Evolutionary conservation across 2,329 filamentous ascomycete genomes (phyloP).

Genomic region (Teratosphaeria epicoccoides): DNA sequence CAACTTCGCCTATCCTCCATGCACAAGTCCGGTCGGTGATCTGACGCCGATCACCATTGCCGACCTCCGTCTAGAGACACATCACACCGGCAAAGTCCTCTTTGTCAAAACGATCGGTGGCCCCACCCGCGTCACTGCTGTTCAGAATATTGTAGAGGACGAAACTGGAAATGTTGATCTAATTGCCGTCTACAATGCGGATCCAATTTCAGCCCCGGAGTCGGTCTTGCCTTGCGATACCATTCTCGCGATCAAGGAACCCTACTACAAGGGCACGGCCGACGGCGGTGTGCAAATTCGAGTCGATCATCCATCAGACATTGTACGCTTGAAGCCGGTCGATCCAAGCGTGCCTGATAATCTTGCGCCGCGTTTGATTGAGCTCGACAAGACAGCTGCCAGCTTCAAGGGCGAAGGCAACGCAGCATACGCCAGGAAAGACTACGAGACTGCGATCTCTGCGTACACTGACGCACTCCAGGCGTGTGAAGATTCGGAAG

Average conservation of each 20-base stretch:
- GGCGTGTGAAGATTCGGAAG: slow-evolving; percentile 1
- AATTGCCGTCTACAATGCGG: slow-evolving; percentile 9
- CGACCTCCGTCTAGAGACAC: slow-evolving; percentile 14
- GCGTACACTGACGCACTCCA: slow-evolving; percentile 7
- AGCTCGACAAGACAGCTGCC: slow-evolving; percentile 1
- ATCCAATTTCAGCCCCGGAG: background rate
- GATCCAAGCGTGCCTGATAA: slow-evolving; percentile 5
- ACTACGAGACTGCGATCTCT: slow-evolving; percentile 9
- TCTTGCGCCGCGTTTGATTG: slow-evolving; percentile 1
- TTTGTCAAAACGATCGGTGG: slow-evolving; percentile 11
- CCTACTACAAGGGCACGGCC: slow-evolving; percentile 13
- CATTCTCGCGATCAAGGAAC: slow-evolving; percentile 20
- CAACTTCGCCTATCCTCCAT: slow-evolving; percentile 14
- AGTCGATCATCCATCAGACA: slow-evolving; percentile 21
- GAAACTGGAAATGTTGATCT: slow-evolving; percentile 27
- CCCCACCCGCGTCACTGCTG: slow-evolving; percentile 2
- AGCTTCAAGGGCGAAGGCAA: slow-evolving; percentile 15
- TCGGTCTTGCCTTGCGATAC: slow-evolving; percentile 6
- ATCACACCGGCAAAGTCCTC: slow-evolving; percentile 12
- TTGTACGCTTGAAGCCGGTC: slow-evolving; percentile 6
- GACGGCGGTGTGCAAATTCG: slow-evolving; percentile 10
- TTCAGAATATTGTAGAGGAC: slow-evolving; percentile 24
- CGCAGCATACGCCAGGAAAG: slow-evolving; percentile 6
- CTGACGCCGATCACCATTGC: slow-evolving; percentile 11
- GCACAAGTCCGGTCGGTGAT: slow-evolving; percentile 5